phyloP scores from a whole-genome alignment of 768 basidiomycete species.

The Termitomyces sp. region DNA sequence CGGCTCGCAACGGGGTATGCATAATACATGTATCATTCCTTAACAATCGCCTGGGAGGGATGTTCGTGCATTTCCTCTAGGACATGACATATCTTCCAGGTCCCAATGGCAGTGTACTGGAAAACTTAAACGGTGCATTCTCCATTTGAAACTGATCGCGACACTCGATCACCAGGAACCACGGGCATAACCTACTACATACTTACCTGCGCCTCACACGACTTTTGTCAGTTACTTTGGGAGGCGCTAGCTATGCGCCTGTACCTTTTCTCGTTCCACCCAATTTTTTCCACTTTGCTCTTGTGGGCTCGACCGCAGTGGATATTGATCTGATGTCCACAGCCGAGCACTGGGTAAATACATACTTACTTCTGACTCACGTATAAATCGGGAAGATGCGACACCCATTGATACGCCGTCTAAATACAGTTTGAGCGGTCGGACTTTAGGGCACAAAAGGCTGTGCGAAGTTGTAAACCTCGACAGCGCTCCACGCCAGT shows the following conservation, averaged over 20 bases:
- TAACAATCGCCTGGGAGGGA: neutral
- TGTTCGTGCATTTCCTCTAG: no score
- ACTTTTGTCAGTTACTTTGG: neutral
- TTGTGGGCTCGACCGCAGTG: neutral
- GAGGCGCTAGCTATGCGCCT: neutral
- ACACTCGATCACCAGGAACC: neutral
- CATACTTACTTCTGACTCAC: neutral
- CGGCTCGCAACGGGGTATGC: neutral
- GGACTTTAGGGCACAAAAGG: neutral
- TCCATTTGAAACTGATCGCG: neutral
- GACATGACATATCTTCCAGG: neutral
- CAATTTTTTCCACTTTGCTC: neutral
- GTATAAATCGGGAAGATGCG: neutral
- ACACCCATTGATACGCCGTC: neutral
- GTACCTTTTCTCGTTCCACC: neutral
- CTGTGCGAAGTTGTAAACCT: neutral
- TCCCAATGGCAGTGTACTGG: neutral
- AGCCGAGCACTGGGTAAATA: neutral
- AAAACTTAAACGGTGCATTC: neutral
- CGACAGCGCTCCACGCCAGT: neutral
- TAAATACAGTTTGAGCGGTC: neutral
- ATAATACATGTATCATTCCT: neutral
- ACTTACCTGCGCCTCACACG: neutral
- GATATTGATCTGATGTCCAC: neutral
- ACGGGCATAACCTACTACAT: no score